Conservation (phyloP, 495 filamentous ascomycete species). For the Elasticomyces elasticus region DNA sequence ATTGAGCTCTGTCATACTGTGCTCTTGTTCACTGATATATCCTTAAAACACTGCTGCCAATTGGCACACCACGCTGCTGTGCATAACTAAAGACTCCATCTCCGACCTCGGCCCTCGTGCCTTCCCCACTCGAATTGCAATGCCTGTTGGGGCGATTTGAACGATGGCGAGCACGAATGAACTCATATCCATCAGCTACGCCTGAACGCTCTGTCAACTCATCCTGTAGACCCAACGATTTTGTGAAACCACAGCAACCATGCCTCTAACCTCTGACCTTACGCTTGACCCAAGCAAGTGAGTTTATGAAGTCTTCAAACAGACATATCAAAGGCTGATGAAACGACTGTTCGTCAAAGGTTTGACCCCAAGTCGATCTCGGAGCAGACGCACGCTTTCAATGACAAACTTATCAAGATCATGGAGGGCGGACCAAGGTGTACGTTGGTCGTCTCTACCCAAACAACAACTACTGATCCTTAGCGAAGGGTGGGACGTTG, state of each 20-base stretch:
- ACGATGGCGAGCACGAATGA: too few relatives aligned
- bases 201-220: too few relatives aligned
- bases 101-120: background rate
- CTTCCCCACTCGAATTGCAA: background rate
- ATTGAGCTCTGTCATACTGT: too few relatives aligned
- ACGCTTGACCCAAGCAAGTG: conserved; percentile 17
- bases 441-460: background rate
- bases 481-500: conserved; percentile 23
- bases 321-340: background rate
- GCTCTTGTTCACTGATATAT: background rate
- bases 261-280: conserved; percentile 28
- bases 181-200: too few relatives aligned
- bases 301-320: background rate
- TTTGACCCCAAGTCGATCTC: conserved; percentile 23
- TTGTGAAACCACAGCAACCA: too few relatives aligned
- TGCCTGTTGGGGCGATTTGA: background rate
- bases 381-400: conserved; percentile 26
- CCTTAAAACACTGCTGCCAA: too few relatives aligned
- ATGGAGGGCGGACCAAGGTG: conserved; percentile 29
- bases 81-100: too few relatives aligned
- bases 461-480: background rate
- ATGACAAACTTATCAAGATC: conserved; percentile 30
- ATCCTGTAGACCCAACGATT: too few relatives aligned
- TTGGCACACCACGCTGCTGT: too few relatives aligned
- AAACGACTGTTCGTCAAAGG: conserved; percentile 14